Evolutionary conservation across 139 green algal genomes (phyloP), one percentile per base, ranked within the genome.

Genomic region (Asterochloris sp.): DNA sequence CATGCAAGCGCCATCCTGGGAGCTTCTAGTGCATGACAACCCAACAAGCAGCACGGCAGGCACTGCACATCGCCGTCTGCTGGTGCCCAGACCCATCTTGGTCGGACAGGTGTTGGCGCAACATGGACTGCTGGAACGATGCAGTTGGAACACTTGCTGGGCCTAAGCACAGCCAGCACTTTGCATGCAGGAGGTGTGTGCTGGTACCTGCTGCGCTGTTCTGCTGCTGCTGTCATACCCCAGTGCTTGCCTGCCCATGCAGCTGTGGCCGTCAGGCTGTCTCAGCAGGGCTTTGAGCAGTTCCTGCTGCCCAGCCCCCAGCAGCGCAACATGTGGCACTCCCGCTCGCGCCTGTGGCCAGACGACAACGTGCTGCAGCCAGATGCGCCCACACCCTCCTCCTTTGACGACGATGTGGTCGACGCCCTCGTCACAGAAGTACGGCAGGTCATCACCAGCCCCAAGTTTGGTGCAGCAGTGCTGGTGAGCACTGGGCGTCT

Each of bases 381-480:
- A 68, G 80, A 71, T 4, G 80, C 80, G 8, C 38, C 38, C 38
- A 54, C 38, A 2, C 73, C 82, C 1, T 66, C 74, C 9, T 21
- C 78, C 38, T 62, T 86, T 28, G 88, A 92, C 75, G 82, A 71
- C 23, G 82, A 88, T 17, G 71, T 82, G 21, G 84, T 91, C 76
- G 61, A 84, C 73, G 79, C 69, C 61, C 80, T 92, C 80, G 69
- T 86, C 27, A 82, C 60, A 15, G 88, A 92, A 71, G 82, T 87
- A 12, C 61, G 73, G 17, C n/a, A 81, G 14, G 75, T 91, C 12
- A 69, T 89, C 0, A 38, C 21, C 26, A 82, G 76, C 21, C 69
- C 68, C 12, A 73, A 77, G 29, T 91, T 91, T 84, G 63, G 14
- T 0, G 83, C 60, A 9, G 81, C 86, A 15, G 61, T 85, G n/a